These are phyloP conservation scores for Aspergillus jensenii DNA, from an alignment of 2,329 filamentous ascomycete genomes.

Conservation along the genomic window DNA sequence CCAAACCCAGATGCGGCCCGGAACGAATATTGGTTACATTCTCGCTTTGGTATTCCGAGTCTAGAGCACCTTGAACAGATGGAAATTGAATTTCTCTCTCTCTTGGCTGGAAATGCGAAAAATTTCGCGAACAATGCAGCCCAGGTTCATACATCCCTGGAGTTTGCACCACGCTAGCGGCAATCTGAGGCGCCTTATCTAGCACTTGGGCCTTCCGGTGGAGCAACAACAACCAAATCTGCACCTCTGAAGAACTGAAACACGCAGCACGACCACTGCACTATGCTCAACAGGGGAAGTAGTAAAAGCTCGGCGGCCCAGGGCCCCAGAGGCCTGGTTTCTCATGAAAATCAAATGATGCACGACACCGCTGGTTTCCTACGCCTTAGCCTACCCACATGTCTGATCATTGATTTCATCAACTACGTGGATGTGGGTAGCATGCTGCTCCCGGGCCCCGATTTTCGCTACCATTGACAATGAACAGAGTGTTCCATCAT, in stretches of 20 bases:
- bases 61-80: neutral
- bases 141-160: neutral
- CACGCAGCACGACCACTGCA: too few species aligned
- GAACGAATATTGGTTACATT: neutral
- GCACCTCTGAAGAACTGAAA: neutral
- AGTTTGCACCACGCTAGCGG: neutral
- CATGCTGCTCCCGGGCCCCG: neutral
- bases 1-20: neutral
- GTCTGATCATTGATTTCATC: neutral
- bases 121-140: neutral
- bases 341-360: too few species aligned
- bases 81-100: neutral
- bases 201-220: neutral
- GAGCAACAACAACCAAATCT: neutral
- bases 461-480: conserved; percentile 3
- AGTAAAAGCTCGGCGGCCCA: too few species aligned
- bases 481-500: neutral
- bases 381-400: too few species aligned
- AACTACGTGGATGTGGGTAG: neutral
- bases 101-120: neutral
- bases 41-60: neutral
- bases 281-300: too few species aligned
- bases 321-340: too few species aligned
- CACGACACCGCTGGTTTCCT: too few species aligned
- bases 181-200: neutral